Evolutionary conservation across 2,329 filamentous ascomycete genomes (phyloP), one percentile per base, ranked within the genome.

Genomic region (Madurella mycetomatis): DNA sequence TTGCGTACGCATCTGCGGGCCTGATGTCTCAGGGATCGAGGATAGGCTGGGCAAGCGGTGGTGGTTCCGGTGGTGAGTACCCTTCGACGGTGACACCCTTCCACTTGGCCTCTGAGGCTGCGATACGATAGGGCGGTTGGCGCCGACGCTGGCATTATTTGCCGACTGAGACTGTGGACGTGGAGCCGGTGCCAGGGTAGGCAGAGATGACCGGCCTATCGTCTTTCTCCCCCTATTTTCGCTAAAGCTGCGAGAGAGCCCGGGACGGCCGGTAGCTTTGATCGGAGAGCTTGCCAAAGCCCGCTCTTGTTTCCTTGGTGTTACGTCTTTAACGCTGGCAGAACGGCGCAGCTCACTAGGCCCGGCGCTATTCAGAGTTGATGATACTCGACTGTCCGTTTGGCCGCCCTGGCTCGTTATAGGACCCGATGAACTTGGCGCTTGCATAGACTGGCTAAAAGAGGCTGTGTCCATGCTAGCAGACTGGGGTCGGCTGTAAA

Each of bases 11-110:
- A 76, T 74, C 48, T 73, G 70, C 1, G 76, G 69, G 1, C 71
- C 69, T 2, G 71, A 65, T 2, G 72, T 68, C 64, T 86, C 83
- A 0, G 82, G 81, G 31, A 86, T 85, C 1, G 82, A 82, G 0
- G 74, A 76, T 12, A 83, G 68, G 51, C 76, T 77, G 2, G 78
- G 74, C 7, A 82, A 65, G 12, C 78, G 75, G 44, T 75, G 72
- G 54, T 80, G 75, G 12, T 58, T 48, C 13, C 51, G 44, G 30
- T 18, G 45, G 39, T 70, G 71, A 50, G 77, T 73, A 45, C 68
- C 69, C 61, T 82, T 83, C n/a, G 78, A 64, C 1, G 81, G 80
- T 4, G 80, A 83, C 51, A 69, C 66, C 49, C 80, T 73, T 13
- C 79, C 79, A 15, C 72, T 74, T 11, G 73, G 64, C 45, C 76